A percentile compares a stretch with the other conserved stretches of the same genome.
Evolutionary conservation across 2,329 filamentous ascomycete species (phyloP).

Genomic region (Sporothrix euskadiensis): DNA sequence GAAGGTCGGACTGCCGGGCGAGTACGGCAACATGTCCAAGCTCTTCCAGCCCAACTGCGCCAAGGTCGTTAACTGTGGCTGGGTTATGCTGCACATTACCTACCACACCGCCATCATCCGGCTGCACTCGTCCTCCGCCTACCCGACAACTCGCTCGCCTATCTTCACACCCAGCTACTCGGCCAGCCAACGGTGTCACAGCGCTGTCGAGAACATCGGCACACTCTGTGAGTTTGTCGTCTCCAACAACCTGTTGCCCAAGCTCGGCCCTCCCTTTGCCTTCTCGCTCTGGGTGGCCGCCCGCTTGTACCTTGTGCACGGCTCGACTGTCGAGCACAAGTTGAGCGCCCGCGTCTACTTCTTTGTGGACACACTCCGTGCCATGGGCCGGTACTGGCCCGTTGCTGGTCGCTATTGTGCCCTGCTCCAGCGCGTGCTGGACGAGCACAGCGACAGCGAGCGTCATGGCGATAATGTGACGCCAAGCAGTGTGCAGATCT

Average conservation of each 20-base stretch:
- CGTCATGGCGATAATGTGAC: conserved; percentile 72
- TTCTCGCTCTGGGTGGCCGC: conserved; percentile 93
- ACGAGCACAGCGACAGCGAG: conserved; percentile 81
- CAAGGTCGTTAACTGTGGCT: conserved; percentile 74
- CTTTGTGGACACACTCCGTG: conserved; percentile 77
- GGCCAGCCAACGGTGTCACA: conserved; percentile 78
- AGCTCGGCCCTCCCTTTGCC: conserved; percentile 85
- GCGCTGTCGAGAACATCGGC: conserved; percentile 79
- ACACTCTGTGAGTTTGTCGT: conserved; percentile 77
- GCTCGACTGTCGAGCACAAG: conserved; percentile 83
- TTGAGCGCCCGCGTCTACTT: conserved; percentile 77
- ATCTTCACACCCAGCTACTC: conserved; percentile 89
- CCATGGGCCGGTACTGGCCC: conserved; percentile 82
- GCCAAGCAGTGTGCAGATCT: conserved; percentile 79
- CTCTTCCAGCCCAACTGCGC: conserved; percentile 69
- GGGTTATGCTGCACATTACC: conserved; percentile 89
- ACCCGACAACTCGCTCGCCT: conserved; percentile 82
- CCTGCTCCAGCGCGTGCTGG: conserved; percentile 77
- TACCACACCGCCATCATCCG: conserved; percentile 89
- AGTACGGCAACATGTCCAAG: conserved; percentile 82
- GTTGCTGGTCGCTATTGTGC: conserved; percentile 80
- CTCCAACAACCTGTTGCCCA: conserved; percentile 70
- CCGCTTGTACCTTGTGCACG: conserved; percentile 82
- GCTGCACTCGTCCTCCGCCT: conserved; percentile 87
- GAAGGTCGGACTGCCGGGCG: conserved; percentile 79